Evolutionary conservation across 2,329 filamentous ascomycete genomes (phyloP).

Genomic region (Emergomyces africanus): DNA sequence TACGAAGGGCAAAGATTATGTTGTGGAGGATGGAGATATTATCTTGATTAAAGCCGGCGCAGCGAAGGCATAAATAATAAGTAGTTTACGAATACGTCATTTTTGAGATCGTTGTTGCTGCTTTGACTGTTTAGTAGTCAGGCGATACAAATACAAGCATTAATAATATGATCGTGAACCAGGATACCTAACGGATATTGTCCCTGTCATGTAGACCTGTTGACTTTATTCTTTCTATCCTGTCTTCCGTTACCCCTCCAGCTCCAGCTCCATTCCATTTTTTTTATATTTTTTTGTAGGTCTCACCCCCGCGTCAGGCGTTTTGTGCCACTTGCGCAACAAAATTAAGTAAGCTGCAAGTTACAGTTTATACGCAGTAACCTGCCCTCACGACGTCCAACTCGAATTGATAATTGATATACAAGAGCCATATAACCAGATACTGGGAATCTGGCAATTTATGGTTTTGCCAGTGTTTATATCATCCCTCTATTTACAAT

Average conservation of each 20-base stretch:
- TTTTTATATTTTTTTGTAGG: too few species aligned
- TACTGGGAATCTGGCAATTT: background rate
- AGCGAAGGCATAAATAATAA: constrained; percentile 32
- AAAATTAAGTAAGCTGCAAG: background rate
- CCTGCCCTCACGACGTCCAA: background rate
- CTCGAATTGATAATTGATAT: background rate
- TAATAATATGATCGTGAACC: background rate
- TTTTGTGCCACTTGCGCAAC: background rate
- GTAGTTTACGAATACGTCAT: background rate
- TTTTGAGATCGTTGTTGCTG: background rate
- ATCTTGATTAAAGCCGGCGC: constrained; percentile 66
- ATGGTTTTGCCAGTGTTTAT: background rate
- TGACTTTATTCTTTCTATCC: background rate
- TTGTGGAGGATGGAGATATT: constrained; percentile 44
- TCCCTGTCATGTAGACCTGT: too few species aligned
- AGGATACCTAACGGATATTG: background rate
- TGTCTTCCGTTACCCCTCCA: too few species aligned
- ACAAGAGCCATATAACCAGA: background rate
- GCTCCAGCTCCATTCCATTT: too few species aligned
- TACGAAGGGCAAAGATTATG: constrained; percentile 98
- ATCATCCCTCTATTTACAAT: constrained; percentile 38
- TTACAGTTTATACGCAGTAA: background rate
- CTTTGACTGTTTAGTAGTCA: background rate
- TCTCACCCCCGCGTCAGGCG: background rate
- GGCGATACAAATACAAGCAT: background rate